Evolutionary conservation across 148 eudicot species (phyloP).

Genomic region (Chenopodium suecicum): DNA sequence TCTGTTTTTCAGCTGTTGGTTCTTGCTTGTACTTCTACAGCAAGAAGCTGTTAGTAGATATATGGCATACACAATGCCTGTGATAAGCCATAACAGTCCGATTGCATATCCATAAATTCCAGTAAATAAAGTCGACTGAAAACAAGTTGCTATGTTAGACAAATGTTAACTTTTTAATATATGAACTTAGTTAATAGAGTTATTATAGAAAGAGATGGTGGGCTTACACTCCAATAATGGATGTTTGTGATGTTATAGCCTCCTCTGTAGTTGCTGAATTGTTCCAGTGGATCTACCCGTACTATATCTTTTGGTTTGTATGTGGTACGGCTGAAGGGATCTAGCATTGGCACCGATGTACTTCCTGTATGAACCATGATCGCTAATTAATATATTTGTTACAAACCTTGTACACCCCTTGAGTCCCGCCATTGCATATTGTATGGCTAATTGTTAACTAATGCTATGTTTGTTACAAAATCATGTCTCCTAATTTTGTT

Average conservation of each 20-base stretch:
- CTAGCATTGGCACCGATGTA: slow-evolving; percentile 26
- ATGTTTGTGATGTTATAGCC: slow-evolving; percentile 59
- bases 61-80: slow-evolving; percentile 44
- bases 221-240: slow-evolving; percentile 86
- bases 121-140: slow-evolving; percentile 64
- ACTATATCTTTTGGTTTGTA: slow-evolving; percentile 36
- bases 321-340: neutral
- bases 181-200: neutral
- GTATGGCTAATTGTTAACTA: too few relatives aligned
- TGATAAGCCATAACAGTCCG: slow-evolving; percentile 54
- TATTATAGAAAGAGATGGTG: neutral
- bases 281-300: slow-evolving; percentile 64
- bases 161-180: neutral
- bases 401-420: too few relatives aligned
- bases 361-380: slow-evolving; percentile 26
- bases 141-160: neutral
- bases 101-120: slow-evolving; percentile 58
- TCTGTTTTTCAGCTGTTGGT: slow-evolving; percentile 35
- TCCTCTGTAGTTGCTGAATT: slow-evolving; percentile 64
- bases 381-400: neutral
- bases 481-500: too few relatives aligned
- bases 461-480: too few relatives aligned
- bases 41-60: slow-evolving; percentile 39
- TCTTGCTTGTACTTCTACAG: slow-evolving; percentile 26
- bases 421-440: too few relatives aligned